phyloP scores from a whole-genome alignment of 1,139 yeast genomes.

The Diutina ranongensis region DNA sequence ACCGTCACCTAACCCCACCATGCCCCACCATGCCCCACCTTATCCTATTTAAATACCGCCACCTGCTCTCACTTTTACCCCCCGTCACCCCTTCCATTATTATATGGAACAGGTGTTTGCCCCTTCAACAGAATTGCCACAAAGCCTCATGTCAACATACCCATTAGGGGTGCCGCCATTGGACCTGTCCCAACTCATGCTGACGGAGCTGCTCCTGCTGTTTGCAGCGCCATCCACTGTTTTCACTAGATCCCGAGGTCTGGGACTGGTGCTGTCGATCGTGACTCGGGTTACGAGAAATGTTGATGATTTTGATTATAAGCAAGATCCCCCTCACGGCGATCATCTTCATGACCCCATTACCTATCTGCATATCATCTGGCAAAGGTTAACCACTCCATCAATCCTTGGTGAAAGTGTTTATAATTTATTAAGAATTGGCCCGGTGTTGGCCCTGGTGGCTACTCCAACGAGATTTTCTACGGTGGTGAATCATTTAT shows the following conservation, averaged over 20 bases:
- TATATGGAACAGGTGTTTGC: too few relatives aligned
- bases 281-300: background rate
- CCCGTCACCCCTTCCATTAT: too few relatives aligned
- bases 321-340: background rate
- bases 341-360: background rate
- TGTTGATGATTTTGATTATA: background rate
- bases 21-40: too few relatives aligned
- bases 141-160: too few relatives aligned
- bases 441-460: background rate
- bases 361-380: background rate
- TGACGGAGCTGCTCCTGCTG: background rate
- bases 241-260: background rate
- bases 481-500: background rate
- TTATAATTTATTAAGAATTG: background rate
- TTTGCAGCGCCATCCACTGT: background rate
- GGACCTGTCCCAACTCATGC: background rate
- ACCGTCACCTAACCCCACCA: too few relatives aligned
- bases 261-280: background rate
- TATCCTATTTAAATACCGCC: too few relatives aligned
- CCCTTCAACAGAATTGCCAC: too few relatives aligned
- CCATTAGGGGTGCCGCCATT: too few relatives aligned
- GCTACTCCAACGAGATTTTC: background rate
- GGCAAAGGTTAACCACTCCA: background rate
- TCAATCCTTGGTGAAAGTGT: background rate
- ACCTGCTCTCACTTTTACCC: too few relatives aligned